A percentile compares a stretch with the other conserved stretches of the same genome.
Evolutionary conservation across 129 eudicot genomes (phyloP).

Genomic region (Oenanthe sinensis): DNA sequence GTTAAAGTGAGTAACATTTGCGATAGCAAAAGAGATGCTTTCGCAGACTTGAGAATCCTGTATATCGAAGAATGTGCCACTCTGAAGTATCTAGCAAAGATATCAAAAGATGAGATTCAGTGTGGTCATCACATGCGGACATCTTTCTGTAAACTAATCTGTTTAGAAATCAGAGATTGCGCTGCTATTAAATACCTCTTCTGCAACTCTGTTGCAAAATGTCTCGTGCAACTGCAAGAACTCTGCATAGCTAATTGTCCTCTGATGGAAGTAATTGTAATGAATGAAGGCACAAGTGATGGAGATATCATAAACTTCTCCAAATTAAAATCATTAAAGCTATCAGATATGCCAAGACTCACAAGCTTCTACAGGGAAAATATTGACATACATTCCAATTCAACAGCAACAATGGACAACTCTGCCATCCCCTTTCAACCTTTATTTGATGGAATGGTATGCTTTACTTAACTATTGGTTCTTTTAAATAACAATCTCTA

Average conservation of each 20-base stretch:
- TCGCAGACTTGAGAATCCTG: not conserved
- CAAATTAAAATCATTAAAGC: not conserved
- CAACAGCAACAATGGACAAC: no score
- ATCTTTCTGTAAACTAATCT: not conserved
- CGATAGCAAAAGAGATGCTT: not conserved
- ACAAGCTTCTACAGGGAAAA: not conserved
- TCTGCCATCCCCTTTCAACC: not conserved
- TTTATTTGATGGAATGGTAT: not conserved
- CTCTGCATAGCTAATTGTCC: not conserved
- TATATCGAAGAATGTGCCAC: not conserved
- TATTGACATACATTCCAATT: not conserved
- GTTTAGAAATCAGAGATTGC: not conserved
- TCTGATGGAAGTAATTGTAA: not conserved
- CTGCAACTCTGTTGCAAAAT: not conserved
- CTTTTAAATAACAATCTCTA: no score
- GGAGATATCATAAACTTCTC: not conserved
- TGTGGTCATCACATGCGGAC: not conserved
- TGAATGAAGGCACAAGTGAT: not conserved
- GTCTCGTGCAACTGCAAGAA: not conserved
- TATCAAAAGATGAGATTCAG: not conserved
- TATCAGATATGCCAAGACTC: not conserved
- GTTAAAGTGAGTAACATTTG: not conserved
- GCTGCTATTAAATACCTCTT: not conserved
- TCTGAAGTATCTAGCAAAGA: not conserved
- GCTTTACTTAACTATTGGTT: no score